phyloP scores from a whole-genome alignment of 2,329 filamentous ascomycete species.

The Fusarium mangiferae region DNA sequence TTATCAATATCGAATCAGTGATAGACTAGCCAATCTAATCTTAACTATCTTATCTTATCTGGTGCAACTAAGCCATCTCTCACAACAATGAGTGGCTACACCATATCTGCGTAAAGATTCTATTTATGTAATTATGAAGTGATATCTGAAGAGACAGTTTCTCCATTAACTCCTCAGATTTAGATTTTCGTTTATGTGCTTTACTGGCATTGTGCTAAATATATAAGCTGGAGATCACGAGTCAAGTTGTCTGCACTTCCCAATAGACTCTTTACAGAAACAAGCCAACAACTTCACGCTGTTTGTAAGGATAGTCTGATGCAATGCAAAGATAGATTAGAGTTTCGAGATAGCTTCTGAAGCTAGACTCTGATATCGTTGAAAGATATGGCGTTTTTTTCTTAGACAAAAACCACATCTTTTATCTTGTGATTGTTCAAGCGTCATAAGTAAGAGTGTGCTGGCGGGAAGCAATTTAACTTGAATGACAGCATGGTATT shows the following conservation, averaged over 20 bases:
- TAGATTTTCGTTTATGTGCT: neutral
- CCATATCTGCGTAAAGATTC: neutral
- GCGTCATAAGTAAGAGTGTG: neutral
- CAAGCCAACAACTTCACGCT: fast-evolving
- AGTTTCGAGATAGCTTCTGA: fast-evolving
- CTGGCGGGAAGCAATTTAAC: neutral
- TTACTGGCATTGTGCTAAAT: too few relatives aligned
- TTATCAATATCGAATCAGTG: neutral
- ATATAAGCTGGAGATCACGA: neutral
- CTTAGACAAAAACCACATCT: fast-evolving
- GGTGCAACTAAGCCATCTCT: neutral
- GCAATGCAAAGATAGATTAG: fast-evolving
- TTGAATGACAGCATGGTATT: fast-evolving
- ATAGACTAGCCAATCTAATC: neutral
- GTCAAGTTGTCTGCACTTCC: neutral
- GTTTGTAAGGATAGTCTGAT: neutral
- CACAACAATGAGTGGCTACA: too few relatives aligned
- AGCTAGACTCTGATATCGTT: fast-evolving
- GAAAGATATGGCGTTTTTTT: neutral
- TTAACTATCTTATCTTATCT: fast-evolving
- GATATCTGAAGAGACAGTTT: fast-evolving
- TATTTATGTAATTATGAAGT: neutral
- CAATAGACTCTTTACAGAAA: fast-evolving
- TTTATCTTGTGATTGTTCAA: too few relatives aligned
- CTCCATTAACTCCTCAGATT: fast-evolving